Base-by-base conservation (phyloP, 169 alveolate species). In the Pseudocohnilembus persalinus region DNA sequence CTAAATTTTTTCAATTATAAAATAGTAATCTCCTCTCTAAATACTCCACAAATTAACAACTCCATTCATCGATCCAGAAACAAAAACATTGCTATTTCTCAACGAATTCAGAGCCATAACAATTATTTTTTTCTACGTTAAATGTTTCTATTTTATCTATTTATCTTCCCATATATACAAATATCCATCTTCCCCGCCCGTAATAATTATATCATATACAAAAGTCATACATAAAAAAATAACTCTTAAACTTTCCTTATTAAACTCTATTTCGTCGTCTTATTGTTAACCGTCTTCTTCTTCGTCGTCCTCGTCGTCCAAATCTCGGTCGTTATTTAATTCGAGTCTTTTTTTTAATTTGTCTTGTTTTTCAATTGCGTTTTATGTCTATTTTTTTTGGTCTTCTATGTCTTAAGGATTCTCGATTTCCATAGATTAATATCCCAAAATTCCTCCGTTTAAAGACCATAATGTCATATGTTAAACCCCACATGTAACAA, bases 51-150 rank as follows among this genome's bases (percentile, higher is more conserved):
- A 84, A 32, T 89, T 84, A 0, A 95, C 94, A 26, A 91, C 81
- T 33, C 97, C 97, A 88, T 95, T 96, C 84, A 92, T 88, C 15
- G 96, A 94, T 29, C 97, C 97, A 73, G 96, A 91, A 29, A 91
- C 94, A 80, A 86, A 86, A 35, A 95, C 78, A 28, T 88, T 85
- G 34, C 94, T 93, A 27, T 87, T 83, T 33, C 88, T 91, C 0
- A 80, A 65, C 31, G 93, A 91, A 33, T 91, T 84, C 75, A 92
- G 93, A 76, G 92, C 85, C 15, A 93, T 73, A 26, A 93, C 81
- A 6, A 93, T 90, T n/a, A 93, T 82, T 65, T 93, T 93, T 77
- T 93, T 89, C 84, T 95, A 96, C 28, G 94, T 95, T 74, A 88
- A 88, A 73, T 87, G 85, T 95, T 95, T 93, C 82, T 92, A 83